Base-by-base conservation (phyloP, 768 basidiomycete genomes). In the Lactifluus piperatus region DNA sequence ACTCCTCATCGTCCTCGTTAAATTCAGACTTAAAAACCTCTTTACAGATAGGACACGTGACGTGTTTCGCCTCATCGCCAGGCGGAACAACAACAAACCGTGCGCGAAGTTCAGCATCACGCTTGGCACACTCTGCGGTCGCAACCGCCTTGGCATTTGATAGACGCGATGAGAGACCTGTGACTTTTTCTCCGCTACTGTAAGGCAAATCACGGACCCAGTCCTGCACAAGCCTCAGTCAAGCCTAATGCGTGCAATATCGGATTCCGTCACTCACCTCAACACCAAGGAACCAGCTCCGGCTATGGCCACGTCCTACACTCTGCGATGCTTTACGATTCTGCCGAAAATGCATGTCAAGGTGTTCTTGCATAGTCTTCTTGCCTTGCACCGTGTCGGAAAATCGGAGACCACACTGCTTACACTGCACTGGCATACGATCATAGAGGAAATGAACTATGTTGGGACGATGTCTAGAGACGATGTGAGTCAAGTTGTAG, bases 41-140 rank as follows among this genome's bases (percentile, higher is more conserved):
- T 77, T 95, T 97, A 82, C 97, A 99, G 65, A 99, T 90, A 26
- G 94, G 93, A 77, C 95, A 99, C 62, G 86, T 83, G 66, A 91
- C 74, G 26, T 81, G 75, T 68, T 85, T 86, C 55, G 91, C 88
- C 69, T 93, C 92, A 73, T 89, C 87, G 64, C 88, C 89, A 39
- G 86, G 79, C n/a, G 94, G 94, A 39, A 95, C 90, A 66, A 91
- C 83, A 65, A 98, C 88, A 77, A 80, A 89, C 65, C 82, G 83
- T 37, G 83, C 80, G 68, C 81, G 82, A 65, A 90, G 77, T 69
- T 86, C 87, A 69, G 80, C 84, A 72, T 83, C 90, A 74, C 80
- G 82, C 71, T 88, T 84, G 51, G 86, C 83, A 63, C 76, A 76
- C 67, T 86, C 83, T 54, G 80, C 82, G 57, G 81, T 81, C 58